Evolutionary conservation across 2,329 filamentous ascomycete genomes (phyloP).

Genomic region (Penicillium aurantiogriseum): DNA sequence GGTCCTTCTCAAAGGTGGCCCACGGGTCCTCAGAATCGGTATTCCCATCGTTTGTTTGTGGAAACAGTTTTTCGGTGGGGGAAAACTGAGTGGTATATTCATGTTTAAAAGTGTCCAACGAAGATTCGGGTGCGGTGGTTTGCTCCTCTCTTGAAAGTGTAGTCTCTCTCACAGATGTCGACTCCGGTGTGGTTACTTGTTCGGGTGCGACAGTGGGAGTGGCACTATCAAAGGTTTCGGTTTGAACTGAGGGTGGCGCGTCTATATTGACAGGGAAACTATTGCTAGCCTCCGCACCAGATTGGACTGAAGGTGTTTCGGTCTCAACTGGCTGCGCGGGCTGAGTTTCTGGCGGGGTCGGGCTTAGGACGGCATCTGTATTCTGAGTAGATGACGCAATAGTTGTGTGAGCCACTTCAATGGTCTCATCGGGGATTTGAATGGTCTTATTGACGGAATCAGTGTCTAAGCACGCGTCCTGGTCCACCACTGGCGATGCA

Average conservation of each 20-base stretch:
- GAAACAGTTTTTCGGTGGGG: neutral
- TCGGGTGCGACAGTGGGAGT: neutral
- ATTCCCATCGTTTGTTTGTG: neutral
- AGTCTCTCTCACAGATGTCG: neutral
- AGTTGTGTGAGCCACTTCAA: neutral
- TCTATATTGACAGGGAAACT: neutral
- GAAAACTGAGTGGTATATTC: neutral
- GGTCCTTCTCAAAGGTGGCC: constrained; percentile 1
- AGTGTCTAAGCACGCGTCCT: neutral
- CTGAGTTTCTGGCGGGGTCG: neutral
- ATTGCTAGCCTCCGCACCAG: neutral
- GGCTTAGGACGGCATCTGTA: neutral
- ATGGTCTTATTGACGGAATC: neutral
- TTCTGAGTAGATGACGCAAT: neutral
- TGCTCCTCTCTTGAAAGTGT: neutral
- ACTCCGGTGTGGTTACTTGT: neutral
- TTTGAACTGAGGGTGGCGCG: neutral
- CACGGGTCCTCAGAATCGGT: neutral
- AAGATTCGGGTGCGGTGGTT: neutral
- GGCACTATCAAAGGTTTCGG: neutral
- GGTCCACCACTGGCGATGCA: neutral
- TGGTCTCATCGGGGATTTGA: neutral
- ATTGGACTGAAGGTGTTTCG: neutral
- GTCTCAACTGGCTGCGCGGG: neutral
- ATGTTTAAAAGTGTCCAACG: neutral